phyloP scores from a whole-genome alignment of 176 grass and related monocot genomes.

The Dactylis glomerata region DNA sequence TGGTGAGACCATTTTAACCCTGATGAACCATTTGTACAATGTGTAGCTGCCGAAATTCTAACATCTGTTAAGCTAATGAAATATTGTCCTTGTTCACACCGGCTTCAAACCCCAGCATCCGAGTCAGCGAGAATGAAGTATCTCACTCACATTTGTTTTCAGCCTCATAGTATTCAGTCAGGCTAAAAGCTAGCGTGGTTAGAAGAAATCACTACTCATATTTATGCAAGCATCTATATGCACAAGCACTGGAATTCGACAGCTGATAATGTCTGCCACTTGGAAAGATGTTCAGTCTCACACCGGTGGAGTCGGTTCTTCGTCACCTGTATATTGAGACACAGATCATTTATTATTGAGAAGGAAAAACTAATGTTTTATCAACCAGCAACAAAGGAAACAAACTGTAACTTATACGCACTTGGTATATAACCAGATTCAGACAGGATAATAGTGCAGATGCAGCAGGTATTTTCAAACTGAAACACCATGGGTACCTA shows the following conservation, averaged over 20 bases:
- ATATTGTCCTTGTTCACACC: background rate
- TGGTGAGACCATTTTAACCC: background rate
- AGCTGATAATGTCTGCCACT: slow-evolving; percentile 3
- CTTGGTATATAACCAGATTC: background rate
- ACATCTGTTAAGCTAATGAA: slow-evolving; percentile 16
- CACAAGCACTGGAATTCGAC: slow-evolving; percentile 7
- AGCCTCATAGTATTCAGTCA: slow-evolving; percentile 22
- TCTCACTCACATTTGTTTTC: background rate
- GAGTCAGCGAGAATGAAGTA: slow-evolving; percentile 6
- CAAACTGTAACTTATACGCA: background rate
- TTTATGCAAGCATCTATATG: slow-evolving; percentile 26
- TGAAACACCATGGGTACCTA: slow-evolving; percentile 6
- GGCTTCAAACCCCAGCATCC: slow-evolving; percentile 1
- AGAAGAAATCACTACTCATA: slow-evolving; percentile 31
- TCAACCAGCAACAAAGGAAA: background rate
- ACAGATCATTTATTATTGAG: background rate
- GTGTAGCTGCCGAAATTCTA: background rate
- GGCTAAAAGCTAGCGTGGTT: slow-evolving; percentile 26
- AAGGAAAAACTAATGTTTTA: background rate
- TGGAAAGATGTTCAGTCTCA: slow-evolving; percentile 27
- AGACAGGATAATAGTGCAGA: background rate
- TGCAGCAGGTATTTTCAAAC: slow-evolving; percentile 22
- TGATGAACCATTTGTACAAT: background rate
- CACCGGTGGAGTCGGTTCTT: background rate
- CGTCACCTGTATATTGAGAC: background rate